Conservation (phyloP, 202 grass and related monocot genomes). For the Digitaria exilis region DNA sequence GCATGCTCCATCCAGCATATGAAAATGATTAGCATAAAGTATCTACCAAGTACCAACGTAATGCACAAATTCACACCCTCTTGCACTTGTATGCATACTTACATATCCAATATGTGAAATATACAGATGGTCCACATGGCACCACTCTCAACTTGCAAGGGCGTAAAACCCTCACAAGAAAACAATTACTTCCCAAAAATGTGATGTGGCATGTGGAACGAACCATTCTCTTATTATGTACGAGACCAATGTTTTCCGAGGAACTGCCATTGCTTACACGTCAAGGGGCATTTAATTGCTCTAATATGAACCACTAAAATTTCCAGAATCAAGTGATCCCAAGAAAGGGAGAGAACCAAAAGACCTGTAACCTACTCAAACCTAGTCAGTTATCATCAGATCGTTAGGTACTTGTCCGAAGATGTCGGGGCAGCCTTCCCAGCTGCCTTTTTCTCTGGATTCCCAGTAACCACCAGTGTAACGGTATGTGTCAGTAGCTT, state of each 20-base stretch:
- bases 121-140: slow-evolving; percentile 32
- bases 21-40: neutral
- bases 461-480: slow-evolving; percentile 98
- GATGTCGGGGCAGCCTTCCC: slow-evolving; percentile 92
- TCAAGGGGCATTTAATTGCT: slow-evolving; percentile 55
- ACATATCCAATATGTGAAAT: slow-evolving; percentile 20
- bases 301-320: slow-evolving; percentile 65
- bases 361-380: slow-evolving; percentile 51
- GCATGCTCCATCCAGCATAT: neutral
- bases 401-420: slow-evolving; percentile 81
- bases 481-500: slow-evolving; percentile 72
- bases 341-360: slow-evolving; percentile 42
- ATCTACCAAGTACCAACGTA: neutral
- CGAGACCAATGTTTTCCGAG: slow-evolving; percentile 45
- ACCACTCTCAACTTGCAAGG: slow-evolving; percentile 41
- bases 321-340: slow-evolving; percentile 47
- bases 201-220: slow-evolving; percentile 12
- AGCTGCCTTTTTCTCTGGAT: slow-evolving; percentile 71
- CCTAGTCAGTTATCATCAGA: slow-evolving; percentile 69
- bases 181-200: slow-evolving; percentile 27
- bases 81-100: slow-evolving; percentile 1
- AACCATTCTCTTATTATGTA: slow-evolving; percentile 56
- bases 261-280: slow-evolving; percentile 56
- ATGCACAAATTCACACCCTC: neutral
- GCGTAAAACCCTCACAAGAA: slow-evolving; percentile 39